These are phyloP conservation scores for Fagopyrum homotropicum DNA, from an alignment of 148 eudicot genomes.

Conservation along the genomic window DNA sequence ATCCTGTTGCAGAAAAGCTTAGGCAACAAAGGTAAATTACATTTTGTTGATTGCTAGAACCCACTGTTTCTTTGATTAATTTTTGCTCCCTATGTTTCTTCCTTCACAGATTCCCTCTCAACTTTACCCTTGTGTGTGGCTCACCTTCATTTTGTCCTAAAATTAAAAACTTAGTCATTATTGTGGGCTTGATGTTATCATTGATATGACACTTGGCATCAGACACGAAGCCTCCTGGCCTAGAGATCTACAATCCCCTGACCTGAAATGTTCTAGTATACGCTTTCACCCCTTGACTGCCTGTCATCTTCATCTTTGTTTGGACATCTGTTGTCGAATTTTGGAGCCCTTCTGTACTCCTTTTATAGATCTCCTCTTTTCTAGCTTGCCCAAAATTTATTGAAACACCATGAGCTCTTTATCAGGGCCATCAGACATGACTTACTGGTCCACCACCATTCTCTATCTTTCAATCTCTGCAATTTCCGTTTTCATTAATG, in stretches of 20 bases:
- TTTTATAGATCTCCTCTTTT: neutral
- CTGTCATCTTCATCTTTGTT: neutral
- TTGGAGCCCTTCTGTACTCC: neutral
- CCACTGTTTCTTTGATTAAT: neutral
- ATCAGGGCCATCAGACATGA: neutral
- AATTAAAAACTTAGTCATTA: too few relatives aligned
- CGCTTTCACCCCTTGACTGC: neutral
- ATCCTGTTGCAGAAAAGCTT: slow-evolving; percentile 42
- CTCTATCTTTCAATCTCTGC: neutral
- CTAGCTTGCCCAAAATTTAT: neutral
- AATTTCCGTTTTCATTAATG: neutral
- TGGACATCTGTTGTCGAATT: neutral
- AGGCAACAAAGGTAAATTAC: slow-evolving; percentile 36
- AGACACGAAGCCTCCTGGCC: too few relatives aligned
- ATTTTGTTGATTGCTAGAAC: neutral
- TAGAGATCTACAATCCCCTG: neutral
- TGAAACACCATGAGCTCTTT: neutral
- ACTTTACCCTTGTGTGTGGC: neutral
- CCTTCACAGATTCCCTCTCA: neutral
- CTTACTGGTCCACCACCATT: neutral
- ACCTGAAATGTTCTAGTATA: neutral
- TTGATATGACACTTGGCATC: too few relatives aligned
- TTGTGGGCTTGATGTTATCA: neutral
- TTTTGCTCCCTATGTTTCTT: neutral
- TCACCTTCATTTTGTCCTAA: neutral